Conservation (phyloP, 352 stramenopile species). For the Phytophthora pinifolia region DNA sequence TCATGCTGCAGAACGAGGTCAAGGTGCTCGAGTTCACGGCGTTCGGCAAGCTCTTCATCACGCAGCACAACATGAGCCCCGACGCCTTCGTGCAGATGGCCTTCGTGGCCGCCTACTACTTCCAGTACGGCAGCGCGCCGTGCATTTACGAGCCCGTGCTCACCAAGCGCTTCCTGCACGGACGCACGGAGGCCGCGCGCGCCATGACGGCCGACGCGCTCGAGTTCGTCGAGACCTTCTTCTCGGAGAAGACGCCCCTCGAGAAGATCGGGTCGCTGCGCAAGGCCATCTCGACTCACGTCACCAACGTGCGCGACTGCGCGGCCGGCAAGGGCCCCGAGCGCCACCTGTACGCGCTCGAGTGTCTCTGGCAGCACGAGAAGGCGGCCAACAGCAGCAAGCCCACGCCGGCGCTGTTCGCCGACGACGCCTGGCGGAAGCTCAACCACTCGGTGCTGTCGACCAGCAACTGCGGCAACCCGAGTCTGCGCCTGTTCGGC, state of each 20-base stretch:
- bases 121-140: slow-evolving; percentile 86
- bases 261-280: slow-evolving; percentile 90
- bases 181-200: slow-evolving; percentile 93
- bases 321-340: slow-evolving; percentile 92
- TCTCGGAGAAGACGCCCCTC: slow-evolving; percentile 70
- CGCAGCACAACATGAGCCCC: slow-evolving; percentile 89
- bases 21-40: slow-evolving; percentile 94
- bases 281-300: slow-evolving; percentile 85
- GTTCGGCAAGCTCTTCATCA: slow-evolving; percentile 92
- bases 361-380: slow-evolving; percentile 84
- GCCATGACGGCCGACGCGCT: slow-evolving; percentile 90
- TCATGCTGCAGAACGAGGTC: slow-evolving; percentile 94
- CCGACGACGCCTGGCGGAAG: slow-evolving; percentile 85
- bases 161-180: slow-evolving; percentile 95
- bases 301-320: slow-evolving; percentile 89
- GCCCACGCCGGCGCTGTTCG: slow-evolving; percentile 80
- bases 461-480: slow-evolving; percentile 97
- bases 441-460: slow-evolving; percentile 95
- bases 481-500: slow-evolving; percentile 92
- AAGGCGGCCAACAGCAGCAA: slow-evolving; percentile 36
- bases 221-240: slow-evolving; percentile 91
- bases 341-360: slow-evolving; percentile 93
- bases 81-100: slow-evolving; percentile 97
- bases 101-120: slow-evolving; percentile 94
- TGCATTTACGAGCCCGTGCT: slow-evolving; percentile 96